Evolutionary conservation across 805 yeast species (phyloP), one percentile per base, ranked within the genome.

Genomic region (Wickerhamiella brachini): DNA sequence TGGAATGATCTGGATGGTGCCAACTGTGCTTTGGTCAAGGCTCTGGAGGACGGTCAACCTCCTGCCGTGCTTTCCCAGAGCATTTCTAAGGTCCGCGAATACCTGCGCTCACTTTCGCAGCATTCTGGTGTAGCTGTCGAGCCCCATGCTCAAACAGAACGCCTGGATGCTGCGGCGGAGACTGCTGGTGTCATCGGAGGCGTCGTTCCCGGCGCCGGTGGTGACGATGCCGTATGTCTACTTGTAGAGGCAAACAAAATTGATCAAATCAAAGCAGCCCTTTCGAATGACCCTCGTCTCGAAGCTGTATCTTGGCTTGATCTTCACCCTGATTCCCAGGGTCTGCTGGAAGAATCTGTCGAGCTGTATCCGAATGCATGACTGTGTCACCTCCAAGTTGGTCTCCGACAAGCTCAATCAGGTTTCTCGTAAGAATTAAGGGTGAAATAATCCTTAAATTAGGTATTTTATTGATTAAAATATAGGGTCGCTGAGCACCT

Each of bases 181-280:
- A 62, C 85, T 20, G 70, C 70, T 0, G 98, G 98, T 15, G 93
- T 87, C 29, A 58, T 90, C 18, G 95, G 95, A 0, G 97, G 95
- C n/a, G 89, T 93, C 34, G 95, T 93, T 3, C 98, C 98, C 0
- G 98, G 98, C 1, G 98, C 98, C 0, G 98, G 98, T 24, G 98
- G 98, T 0, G 84, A 80, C 62, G 98, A 93, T 69, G 98, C 98
- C 0, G 77, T 93, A 18, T 77, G 94, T 51, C 60, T 90, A 24
- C 65, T 93, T 24, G 81, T 83, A 2, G 71, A 76, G 1, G 78
- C 75, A 24, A 60, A 65, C 1, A 64, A 76, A 2, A 63, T 76
- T 2, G 65, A 59, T 1, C 18, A 47, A 10, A 43, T 56, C 17
- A 24, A n/a, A 12, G 53, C 49, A 6, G 49, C 57, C 44, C 41